phyloP scores from a whole-genome alignment of 257 asterid genomes.

The Gentiana straminea region DNA sequence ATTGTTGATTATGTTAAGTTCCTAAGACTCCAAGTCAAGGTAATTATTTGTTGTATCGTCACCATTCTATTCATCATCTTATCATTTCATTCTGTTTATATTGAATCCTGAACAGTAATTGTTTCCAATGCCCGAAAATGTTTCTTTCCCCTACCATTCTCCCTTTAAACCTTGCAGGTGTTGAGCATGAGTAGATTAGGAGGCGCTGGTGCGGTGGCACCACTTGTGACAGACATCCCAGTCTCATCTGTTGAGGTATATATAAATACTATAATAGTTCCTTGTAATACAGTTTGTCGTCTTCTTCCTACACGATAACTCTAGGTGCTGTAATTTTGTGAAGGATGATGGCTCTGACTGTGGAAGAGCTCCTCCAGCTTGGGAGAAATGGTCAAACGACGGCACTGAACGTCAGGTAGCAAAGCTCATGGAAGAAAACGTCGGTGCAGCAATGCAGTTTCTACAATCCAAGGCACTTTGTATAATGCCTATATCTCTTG shows the following conservation, averaged over 20 bases:
- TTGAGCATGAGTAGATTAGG: constrained; percentile 99
- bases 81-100: not conserved
- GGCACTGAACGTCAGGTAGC: constrained; percentile 97
- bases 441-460: constrained; percentile 94
- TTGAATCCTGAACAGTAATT: too few species aligned
- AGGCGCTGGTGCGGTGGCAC: constrained; percentile 98
- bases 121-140: too few species aligned
- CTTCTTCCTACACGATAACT: not conserved
- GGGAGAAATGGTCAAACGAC: constrained; percentile 99
- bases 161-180: constrained; percentile 40
- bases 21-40: constrained; percentile 97
- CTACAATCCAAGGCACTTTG: constrained; percentile 97
- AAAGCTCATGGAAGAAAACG: constrained; percentile 97
- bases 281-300: not conserved
- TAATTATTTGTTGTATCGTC: constrained; percentile 13
- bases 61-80: not conserved
- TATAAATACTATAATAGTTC: not conserved
- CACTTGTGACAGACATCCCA: constrained; percentile 91
- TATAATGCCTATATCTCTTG: constrained; percentile 93
- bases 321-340: constrained; percentile 6
- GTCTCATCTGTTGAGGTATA: constrained; percentile 66
- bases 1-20: constrained; percentile 94
- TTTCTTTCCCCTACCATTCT: too few species aligned
- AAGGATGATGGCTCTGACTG: constrained; percentile 67
- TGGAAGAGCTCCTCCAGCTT: constrained; percentile 70